These are phyloP conservation scores for Lablab purpureus DNA, from an alignment of 306 rosid genomes.

Conservation along the genomic window DNA sequence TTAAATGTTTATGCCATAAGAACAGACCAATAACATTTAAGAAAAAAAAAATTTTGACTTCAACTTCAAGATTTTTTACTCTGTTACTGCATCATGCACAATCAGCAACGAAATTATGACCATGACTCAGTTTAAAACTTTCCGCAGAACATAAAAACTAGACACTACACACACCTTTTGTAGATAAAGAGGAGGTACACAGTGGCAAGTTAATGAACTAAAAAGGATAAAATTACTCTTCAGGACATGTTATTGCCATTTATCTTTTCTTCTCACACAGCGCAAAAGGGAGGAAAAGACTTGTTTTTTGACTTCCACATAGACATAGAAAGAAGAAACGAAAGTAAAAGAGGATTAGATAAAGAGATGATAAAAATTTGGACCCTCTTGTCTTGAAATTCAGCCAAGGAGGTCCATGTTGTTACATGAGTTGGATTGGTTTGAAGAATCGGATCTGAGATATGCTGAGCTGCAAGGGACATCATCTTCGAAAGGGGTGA, in stretches of 20 bases:
- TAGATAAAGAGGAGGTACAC: background rate
- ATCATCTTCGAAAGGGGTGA: constrained; percentile 62
- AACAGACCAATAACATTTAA: background rate
- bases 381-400: constrained; percentile 31
- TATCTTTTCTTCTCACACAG: constrained; percentile 52
- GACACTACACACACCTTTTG: background rate
- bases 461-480: constrained; percentile 55
- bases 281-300: constrained; percentile 46
- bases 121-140: background rate
- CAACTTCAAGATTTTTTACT: background rate
- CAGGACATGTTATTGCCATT: constrained; percentile 56
- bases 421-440: constrained; percentile 60
- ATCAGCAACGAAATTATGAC: background rate
- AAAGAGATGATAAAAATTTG: constrained; percentile 27
- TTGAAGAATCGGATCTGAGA: constrained; percentile 66
- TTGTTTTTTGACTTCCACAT: constrained; percentile 41
- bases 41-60: background rate
- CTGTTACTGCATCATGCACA: background rate
- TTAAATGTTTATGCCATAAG: background rate
- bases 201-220: constrained; percentile 26
- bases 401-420: constrained; percentile 62
- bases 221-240: constrained; percentile 41
- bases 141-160: background rate
- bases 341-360: background rate
- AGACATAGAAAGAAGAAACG: constrained; percentile 34